Percentiles rank a stretch among this genome's conserved stretches.
Conservation (phyloP, 805 yeast genomes). For the Pichia exigua region DNA sequence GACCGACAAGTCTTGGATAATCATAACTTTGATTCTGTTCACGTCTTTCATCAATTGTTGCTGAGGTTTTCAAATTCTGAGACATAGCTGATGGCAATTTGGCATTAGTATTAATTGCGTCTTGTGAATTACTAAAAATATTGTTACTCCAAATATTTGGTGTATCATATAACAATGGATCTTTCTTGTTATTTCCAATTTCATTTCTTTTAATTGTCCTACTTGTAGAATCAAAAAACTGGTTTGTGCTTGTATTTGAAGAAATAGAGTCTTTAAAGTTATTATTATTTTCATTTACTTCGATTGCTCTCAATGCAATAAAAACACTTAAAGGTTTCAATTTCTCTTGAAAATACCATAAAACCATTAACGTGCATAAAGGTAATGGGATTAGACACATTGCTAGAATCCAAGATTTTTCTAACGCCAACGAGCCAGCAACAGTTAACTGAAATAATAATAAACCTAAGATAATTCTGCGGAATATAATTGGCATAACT, state of each 20-base stretch:
- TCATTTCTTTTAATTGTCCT: background rate
- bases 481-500: conserved; percentile 86
- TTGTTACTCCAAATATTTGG: background rate
- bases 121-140: background rate
- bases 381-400: conserved; percentile 72
- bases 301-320: conserved; percentile 80
- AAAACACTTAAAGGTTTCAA: conserved; percentile 75
- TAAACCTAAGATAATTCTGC: conserved; percentile 76
- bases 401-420: conserved; percentile 71
- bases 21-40: conserved; percentile 66
- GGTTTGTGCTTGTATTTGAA: background rate
- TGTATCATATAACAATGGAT: background rate
- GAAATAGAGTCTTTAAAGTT: background rate
- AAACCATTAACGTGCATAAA: conserved; percentile 49
- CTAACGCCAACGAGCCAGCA: conserved; percentile 79
- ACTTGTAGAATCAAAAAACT: background rate
- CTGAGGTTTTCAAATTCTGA: conserved; percentile 18
- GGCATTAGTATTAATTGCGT: background rate
- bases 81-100: background rate
- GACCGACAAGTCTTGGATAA: conserved; percentile 63
- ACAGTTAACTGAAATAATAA: conserved; percentile 82
- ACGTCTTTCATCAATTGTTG: conserved; percentile 71
- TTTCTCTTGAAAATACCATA: conserved; percentile 76
- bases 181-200: background rate
- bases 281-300: conserved; percentile 31